Evolutionary conservation across 345 rosid genomes (phyloP).

Genomic region (Bruguiera sexangula): DNA sequence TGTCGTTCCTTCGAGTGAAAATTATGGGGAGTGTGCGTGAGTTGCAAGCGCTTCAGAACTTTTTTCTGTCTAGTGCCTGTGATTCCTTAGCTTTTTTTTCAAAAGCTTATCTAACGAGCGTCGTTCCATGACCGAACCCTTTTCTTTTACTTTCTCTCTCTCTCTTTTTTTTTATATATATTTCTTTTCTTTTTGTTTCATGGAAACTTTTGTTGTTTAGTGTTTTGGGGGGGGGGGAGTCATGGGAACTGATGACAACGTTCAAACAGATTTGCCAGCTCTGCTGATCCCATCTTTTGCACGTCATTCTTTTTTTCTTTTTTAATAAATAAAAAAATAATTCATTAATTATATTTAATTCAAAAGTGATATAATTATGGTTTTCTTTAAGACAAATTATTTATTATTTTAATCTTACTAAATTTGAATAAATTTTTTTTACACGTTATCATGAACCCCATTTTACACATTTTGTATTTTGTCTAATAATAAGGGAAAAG

Average conservation of each 20-base stretch:
- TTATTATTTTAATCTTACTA: too few relatives aligned
- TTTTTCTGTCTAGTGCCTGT: background rate
- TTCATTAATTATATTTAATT: too few relatives aligned
- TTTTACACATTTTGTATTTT: too few relatives aligned
- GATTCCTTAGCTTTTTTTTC: too few relatives aligned
- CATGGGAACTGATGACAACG: constrained; percentile 13
- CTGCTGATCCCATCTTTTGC: constrained; percentile 4
- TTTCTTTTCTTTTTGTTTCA: too few relatives aligned
- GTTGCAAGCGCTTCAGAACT: background rate
- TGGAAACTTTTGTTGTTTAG: constrained; percentile 11
- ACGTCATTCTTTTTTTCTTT: constrained; percentile 4
- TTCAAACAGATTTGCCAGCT: constrained; percentile 26
- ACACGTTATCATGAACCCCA: too few relatives aligned
- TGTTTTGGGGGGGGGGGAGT: background rate
- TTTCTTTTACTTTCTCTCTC: too few relatives aligned
- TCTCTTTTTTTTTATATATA: background rate
- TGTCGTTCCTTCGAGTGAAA: background rate
- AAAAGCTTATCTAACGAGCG: background rate
- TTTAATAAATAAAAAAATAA: too few relatives aligned
- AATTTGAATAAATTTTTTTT: too few relatives aligned
- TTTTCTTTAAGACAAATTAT: too few relatives aligned
- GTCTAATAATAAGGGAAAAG: too few relatives aligned
- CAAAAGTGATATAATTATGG: too few relatives aligned
- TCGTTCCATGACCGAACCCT: background rate
- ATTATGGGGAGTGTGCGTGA: background rate